These are phyloP conservation scores for Dryas alaskensis DNA, from an alignment of 306 rosid species.

Conservation along the genomic window DNA sequence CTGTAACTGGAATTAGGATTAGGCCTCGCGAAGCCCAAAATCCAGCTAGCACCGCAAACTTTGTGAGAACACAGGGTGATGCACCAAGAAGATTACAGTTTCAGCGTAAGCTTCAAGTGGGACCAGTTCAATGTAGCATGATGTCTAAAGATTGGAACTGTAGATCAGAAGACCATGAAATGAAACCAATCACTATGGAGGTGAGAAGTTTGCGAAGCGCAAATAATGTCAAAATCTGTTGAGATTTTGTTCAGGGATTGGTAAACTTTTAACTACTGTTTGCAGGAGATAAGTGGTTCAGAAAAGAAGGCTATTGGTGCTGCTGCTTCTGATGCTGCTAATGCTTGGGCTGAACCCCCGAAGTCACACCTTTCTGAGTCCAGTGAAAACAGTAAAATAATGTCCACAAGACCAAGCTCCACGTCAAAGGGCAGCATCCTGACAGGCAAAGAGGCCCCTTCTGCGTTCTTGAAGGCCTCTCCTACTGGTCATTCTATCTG, in stretches of 20 bases:
- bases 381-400: conserved; percentile 21
- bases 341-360: conserved; percentile 21
- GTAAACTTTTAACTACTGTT: conserved; percentile 31
- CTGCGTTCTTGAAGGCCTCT: conserved; percentile 28
- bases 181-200: conserved; percentile 37
- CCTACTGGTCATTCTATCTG: conserved; percentile 26
- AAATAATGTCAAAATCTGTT: conserved; percentile 16
- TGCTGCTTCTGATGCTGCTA: background rate
- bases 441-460: conserved; percentile 29
- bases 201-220: conserved; percentile 43
- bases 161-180: conserved; percentile 31
- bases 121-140: conserved; percentile 15
- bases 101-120: conserved; percentile 6
- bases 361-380: conserved; percentile 19
- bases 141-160: conserved; percentile 1
- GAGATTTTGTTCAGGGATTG: conserved; percentile 15
- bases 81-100: conserved; percentile 69
- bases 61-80: conserved; percentile 26
- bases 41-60: conserved; percentile 17
- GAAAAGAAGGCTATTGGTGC: conserved; percentile 32
- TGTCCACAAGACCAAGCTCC: conserved; percentile 11
- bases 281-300: conserved; percentile 46
- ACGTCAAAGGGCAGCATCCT: conserved; percentile 23
- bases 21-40: conserved; percentile 34
- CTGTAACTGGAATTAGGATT: conserved; percentile 38